Conservation (phyloP, 257 asterid species). For the Solanum lignicaule region DNA sequence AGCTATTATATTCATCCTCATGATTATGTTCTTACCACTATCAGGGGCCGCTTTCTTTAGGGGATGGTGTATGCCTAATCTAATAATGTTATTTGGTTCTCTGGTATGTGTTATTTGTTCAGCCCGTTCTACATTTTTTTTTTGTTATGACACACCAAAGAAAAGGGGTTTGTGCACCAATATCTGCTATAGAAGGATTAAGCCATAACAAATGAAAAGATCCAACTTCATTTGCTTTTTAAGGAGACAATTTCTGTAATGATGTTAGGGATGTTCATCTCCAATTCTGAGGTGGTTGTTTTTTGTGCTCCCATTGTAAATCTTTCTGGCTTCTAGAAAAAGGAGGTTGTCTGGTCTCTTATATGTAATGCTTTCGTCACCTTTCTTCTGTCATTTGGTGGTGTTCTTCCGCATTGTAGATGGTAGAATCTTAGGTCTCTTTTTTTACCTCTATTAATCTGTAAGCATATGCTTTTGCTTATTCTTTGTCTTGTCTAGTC, state of each 20-base stretch:
- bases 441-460: neutral
- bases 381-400: neutral
- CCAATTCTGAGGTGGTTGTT: neutral
- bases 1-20: neutral
- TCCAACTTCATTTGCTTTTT: neutral
- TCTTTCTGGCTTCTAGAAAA: neutral
- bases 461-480: neutral
- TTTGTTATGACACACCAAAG: neutral
- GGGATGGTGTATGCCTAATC: neutral
- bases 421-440: neutral
- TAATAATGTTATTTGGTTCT: neutral
- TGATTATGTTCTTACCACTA: neutral
- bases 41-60: neutral
- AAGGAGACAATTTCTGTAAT: neutral
- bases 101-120: neutral
- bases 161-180: neutral
- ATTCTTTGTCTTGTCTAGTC: neutral
- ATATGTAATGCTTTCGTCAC: neutral
- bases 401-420: neutral
- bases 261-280: neutral
- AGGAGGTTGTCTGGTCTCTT: neutral
- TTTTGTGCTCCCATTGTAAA: neutral
- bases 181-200: neutral
- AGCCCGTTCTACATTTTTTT: neutral
- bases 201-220: neutral